Evolutionary conservation across 352 stramenopile genomes (phyloP).

Genomic region (Ophiocytium majus): DNA sequence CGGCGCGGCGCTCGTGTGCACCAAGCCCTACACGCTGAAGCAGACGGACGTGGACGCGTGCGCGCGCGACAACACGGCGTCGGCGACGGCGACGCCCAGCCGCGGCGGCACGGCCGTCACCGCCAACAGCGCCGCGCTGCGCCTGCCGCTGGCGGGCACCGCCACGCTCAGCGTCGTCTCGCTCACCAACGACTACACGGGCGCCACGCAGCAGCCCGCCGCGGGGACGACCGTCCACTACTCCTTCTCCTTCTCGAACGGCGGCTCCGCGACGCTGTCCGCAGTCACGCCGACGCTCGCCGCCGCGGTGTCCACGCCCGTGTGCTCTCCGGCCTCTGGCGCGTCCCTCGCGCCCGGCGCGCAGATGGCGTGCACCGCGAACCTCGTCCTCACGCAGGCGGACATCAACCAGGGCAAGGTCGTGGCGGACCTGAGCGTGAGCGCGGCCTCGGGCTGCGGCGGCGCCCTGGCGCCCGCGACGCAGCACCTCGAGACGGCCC

Average conservation of each 20-base stretch:
- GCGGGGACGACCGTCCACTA: constrained; percentile 25
- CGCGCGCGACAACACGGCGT: constrained; percentile 16
- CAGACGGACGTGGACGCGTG: constrained; percentile 33
- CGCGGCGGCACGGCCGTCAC: neutral
- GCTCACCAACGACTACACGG: neutral
- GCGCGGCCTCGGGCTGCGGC: neutral
- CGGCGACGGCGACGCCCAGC: neutral
- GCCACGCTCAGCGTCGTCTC: neutral
- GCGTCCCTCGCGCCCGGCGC: neutral
- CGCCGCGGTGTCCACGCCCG: neutral
- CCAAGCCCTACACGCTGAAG: constrained; percentile 5
- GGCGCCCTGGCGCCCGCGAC: neutral
- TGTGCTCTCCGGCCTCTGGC: neutral
- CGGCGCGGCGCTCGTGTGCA: constrained; percentile 17
- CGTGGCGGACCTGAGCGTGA: neutral
- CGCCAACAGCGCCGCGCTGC: neutral
- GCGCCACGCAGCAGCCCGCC: neutral
- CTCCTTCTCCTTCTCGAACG: constrained; percentile 20
- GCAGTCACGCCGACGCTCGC: constrained; percentile 8
- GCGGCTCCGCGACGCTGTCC: neutral
- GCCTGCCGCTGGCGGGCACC: neutral
- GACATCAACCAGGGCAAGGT: constrained; percentile 27
- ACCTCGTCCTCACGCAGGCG: constrained; percentile 19
- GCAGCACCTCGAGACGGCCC: neutral
- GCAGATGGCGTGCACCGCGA: neutral